Evolutionary conservation across 176 grass and related monocot genomes (phyloP), one percentile per base, ranked within the genome.

Genomic region (Carex kokanica): DNA sequence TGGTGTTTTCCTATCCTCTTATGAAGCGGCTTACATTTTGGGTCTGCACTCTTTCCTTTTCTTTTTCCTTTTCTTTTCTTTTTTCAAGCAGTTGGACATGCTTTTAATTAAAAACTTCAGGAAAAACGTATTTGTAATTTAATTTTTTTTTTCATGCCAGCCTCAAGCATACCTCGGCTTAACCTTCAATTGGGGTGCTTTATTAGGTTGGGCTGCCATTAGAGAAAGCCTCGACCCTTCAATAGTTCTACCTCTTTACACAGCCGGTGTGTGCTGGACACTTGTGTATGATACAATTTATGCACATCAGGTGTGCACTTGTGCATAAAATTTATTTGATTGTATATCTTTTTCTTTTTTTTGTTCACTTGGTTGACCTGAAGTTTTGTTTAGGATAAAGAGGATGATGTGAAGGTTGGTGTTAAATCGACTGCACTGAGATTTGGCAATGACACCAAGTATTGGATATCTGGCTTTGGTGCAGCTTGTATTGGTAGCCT

Each of bases 21-120:
- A 97, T 97, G 90, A 97, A 97, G 87, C 87, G 94, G 40, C 69
- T 91, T 23, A 94, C 94, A 84, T 97, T 92, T 91, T 97, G 92
- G 94, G 90, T 90, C 77, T 68, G 90, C 78, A 41, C 40, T 55
- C 64, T 4, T 79, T 57, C 20, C 0, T 32, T 58, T 38, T 18
- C 14, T n/a, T 25, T 1, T 25, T 25, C 0, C 1, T 25, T 1
- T 25, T 25, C 1, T 25, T 25, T 25, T 25, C 25, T 25, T 25
- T 25, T 25, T 25, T 25, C 25, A 25, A 25, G 25, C 25, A 25
- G 25, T 25, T 25, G 25, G 25, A 25, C 25, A 25, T 25, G 25
- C 25, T 25, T 25, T 25, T 25, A 25, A 25, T 25, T 25, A 25
- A 25, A 25, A 25, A 25, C 25, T 25, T 25, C 25, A 25, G 25